Base-by-base conservation (phyloP, 148 eudicot species). In the Chenopodium quinoa region DNA sequence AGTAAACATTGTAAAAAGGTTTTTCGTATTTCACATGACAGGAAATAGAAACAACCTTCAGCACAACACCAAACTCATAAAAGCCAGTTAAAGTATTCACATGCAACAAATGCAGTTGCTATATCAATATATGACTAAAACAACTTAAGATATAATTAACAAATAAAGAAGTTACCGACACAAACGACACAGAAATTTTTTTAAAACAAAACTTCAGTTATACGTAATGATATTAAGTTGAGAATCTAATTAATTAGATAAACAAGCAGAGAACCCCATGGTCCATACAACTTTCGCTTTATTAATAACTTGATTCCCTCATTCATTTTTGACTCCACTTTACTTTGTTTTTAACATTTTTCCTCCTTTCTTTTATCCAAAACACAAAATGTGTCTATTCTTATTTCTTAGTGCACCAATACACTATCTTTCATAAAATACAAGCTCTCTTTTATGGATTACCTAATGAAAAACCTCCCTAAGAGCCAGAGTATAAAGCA, bases 231-330 rank as follows among this genome's bases (percentile, higher is more conserved):
- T 13, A 75, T 44, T 75, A 75, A 48, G 80, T 25, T 66, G 52
- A 80, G 75, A 77, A 86, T 86, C 74, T 40, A 71, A 81, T 74
- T 47, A 27, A 58, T 31, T 31, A 76, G 80, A 78, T 52, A 54
- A 78, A 83, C 81, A 78, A 82, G 47, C 75, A 82, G 37, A 71
- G 76, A 56, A 75, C 75, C 54, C 65, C 25, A 77, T 34, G 62
- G 80, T 64, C 73, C 64, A 80, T 79, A 72, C 88, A 76, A 75
- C 89, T 79, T 85, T 86, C 52, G 78, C 82, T 86, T 83, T 87
- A 79, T 74, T 80, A 75, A 40, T 56, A 56, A 73, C 77, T 56
- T 73, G 87, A 85, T 87, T 83, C 88, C 83, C 78, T 85, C 81
- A 75, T 70, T 65, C 40, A 79, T 71, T 80, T 77, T 65, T 60